phyloP scores from a whole-genome alignment of 441 rosid genomes.

The Rhodomyrtus psidioides region DNA sequence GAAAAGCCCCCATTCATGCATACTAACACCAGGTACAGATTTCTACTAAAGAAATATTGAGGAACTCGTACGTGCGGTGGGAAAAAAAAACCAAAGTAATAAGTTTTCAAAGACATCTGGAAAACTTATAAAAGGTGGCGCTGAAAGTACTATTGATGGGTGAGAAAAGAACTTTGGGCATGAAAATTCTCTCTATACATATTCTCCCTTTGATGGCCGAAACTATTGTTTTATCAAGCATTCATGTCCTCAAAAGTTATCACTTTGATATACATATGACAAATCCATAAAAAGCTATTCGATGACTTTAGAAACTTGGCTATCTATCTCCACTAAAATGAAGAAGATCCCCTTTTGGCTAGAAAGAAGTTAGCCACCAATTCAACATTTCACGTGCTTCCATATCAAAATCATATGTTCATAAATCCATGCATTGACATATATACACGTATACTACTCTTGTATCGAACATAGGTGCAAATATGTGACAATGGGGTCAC shows the following conservation, averaged over 20 bases:
- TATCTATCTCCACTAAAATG: background rate
- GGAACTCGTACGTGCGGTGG: background rate
- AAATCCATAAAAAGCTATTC: background rate
- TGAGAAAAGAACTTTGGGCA: background rate
- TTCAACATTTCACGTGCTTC: background rate
- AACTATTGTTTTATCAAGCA: background rate
- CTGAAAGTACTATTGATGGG: background rate
- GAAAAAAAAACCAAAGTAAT: background rate
- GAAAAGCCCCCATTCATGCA: background rate
- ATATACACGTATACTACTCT: background rate
- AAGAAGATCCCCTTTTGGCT: background rate
- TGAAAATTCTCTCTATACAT: background rate
- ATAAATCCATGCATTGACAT: background rate
- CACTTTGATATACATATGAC: background rate
- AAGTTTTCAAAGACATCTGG: background rate
- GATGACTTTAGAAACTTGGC: background rate
- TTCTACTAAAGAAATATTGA: background rate
- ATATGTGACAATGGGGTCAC: conserved; percentile 16
- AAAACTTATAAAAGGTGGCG: background rate
- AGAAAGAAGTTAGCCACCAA: background rate
- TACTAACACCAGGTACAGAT: background rate
- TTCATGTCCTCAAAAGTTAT: background rate
- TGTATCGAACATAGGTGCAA: background rate
- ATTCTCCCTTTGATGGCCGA: background rate
- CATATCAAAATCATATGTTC: background rate